Conservation (phyloP, 768 basidiomycete genomes). For the Mycena leptocephala region DNA sequence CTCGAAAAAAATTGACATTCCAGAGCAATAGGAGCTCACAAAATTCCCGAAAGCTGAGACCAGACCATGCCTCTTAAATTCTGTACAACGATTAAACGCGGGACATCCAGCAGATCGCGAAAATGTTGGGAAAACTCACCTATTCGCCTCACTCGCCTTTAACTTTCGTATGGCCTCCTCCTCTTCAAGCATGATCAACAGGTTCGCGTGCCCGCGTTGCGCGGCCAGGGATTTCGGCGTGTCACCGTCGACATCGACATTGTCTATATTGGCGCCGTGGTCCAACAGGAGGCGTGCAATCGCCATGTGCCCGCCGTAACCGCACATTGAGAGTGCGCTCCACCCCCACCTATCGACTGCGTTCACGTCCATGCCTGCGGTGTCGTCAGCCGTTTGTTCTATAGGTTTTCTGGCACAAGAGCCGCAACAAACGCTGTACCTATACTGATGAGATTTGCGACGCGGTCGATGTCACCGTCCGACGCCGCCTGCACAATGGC, state of each 20-base stretch:
- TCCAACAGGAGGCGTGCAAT: constrained; percentile 37
- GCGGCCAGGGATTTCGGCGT: constrained; percentile 30
- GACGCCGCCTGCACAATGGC: constrained; percentile 38
- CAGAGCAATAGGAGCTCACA: neutral
- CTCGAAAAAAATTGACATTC: neutral
- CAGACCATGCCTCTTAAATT: neutral
- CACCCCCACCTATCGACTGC: constrained; percentile 32
- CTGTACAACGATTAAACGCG: neutral
- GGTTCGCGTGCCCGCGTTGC: constrained; percentile 33
- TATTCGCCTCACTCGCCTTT: constrained; percentile 8
- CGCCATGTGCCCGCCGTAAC: constrained; percentile 33
- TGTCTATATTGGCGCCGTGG: constrained; percentile 35
- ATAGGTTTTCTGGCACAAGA: neutral
- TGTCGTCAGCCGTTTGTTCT: neutral
- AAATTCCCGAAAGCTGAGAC: neutral
- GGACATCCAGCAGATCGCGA: neutral
- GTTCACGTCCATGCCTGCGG: constrained; percentile 26
- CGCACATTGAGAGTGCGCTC: constrained; percentile 38
- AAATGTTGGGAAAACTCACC: neutral
- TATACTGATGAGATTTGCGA: constrained; percentile 29
- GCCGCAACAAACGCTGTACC: constrained; percentile 16
- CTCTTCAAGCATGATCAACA: constrained; percentile 37
- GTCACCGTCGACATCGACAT: constrained; percentile 37
- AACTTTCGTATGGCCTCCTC: constrained; percentile 27
- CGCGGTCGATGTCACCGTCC: constrained; percentile 34